These are phyloP conservation scores for Starmerella potacharoeniae DNA, from an alignment of 805 yeast genomes.

Conservation along the genomic window DNA sequence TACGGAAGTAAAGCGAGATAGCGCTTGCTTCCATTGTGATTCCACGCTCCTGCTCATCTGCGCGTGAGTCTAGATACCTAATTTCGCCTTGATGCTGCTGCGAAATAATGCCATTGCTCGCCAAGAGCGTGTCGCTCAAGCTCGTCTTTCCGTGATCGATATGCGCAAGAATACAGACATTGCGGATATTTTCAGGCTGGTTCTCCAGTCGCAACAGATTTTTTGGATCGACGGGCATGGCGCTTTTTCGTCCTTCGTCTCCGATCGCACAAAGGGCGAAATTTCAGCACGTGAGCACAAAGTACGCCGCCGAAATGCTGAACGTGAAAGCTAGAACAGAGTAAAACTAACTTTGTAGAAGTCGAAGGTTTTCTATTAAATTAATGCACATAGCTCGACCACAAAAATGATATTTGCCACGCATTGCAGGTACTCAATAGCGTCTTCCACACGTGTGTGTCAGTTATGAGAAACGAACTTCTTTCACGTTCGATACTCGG, in stretches of 20 bases:
- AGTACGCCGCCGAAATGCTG: not conserved
- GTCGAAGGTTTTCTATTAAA: too few species aligned
- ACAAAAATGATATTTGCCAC: too few species aligned
- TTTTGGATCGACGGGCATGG: conserved; percentile 42
- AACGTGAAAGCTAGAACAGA: too few species aligned
- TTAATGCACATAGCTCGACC: too few species aligned
- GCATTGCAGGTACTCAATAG: too few species aligned
- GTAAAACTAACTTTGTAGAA: too few species aligned
- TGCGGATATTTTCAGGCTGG: conserved; percentile 60
- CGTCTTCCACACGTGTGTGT: too few species aligned
- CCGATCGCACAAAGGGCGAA: not conserved
- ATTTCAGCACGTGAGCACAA: conserved; percentile 3
- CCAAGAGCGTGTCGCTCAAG: conserved; percentile 77
- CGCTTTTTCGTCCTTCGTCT: not conserved
- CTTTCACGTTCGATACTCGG: too few species aligned
- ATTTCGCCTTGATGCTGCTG: conserved; percentile 92
- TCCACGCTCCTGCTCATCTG: conserved; percentile 92
- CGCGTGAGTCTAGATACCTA: conserved; percentile 80
- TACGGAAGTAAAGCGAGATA: conserved; percentile 68
- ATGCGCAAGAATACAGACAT: conserved; percentile 92
- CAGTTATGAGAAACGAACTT: too few species aligned
- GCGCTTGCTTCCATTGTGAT: conserved; percentile 98
- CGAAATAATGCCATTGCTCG: conserved; percentile 93
- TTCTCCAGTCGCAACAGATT: conserved; percentile 57
- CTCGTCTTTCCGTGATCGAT: conserved; percentile 99